Percentiles rank a stretch among this genome's conserved stretches.
These are phyloP conservation scores for Petrea volubilis DNA, from an alignment of 257 asterid genomes.

Conservation along the genomic window DNA sequence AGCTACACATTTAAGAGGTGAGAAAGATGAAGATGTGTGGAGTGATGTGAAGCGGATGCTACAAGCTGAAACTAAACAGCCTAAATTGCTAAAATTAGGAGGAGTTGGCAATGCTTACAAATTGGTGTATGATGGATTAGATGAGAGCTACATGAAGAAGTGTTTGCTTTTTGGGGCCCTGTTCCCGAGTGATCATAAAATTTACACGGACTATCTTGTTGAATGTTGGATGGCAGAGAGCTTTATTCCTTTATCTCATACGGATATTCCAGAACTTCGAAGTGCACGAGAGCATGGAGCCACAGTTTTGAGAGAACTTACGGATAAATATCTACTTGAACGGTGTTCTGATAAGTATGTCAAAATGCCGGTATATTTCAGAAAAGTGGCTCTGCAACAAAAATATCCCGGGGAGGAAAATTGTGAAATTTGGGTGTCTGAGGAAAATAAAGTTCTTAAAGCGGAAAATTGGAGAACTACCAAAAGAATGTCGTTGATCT, in stretches of 20 bases:
- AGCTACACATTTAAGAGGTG: conserved; percentile 13
- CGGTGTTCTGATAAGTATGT: not conserved
- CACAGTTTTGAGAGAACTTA: not conserved
- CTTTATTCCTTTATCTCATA: not conserved
- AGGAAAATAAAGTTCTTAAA: not conserved
- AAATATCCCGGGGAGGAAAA: conserved; percentile 9
- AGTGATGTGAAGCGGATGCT: not conserved
- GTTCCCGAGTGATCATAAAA: not conserved
- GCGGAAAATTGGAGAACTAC: conserved; percentile 4
- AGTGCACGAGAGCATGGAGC: conserved; percentile 7
- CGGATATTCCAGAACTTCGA: not conserved
- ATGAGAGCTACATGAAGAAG: not conserved
- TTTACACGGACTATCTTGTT: not conserved
- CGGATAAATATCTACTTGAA: not conserved
- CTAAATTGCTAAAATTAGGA: not conserved
- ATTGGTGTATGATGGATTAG: not conserved
- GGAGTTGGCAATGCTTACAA: not conserved
- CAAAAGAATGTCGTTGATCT: conserved; percentile 13
- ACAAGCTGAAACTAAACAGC: not conserved
- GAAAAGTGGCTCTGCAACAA: conserved; percentile 17
- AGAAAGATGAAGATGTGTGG: not conserved
- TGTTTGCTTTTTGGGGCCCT: not conserved
- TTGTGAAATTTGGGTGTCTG: not conserved
- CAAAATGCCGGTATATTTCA: conserved; percentile 23
- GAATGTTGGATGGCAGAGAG: not conserved